phyloP scores from a whole-genome alignment of 2,329 filamentous ascomycete genomes.

The Penicillium sp. region DNA sequence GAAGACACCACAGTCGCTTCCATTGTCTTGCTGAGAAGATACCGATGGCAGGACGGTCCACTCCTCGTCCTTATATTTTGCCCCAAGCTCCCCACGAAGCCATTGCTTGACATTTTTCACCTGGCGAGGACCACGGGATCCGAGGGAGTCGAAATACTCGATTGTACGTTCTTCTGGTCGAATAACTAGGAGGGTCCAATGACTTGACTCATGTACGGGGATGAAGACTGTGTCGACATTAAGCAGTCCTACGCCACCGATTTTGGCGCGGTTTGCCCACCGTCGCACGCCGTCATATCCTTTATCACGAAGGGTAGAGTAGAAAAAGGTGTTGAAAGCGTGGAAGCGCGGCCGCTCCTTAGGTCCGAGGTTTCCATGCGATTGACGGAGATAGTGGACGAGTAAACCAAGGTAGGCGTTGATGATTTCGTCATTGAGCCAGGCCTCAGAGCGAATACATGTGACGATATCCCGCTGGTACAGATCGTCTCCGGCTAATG shows the following conservation, averaged over 20 bases:
- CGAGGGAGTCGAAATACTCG: conserved; percentile 50
- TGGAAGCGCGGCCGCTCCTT: conserved; percentile 41
- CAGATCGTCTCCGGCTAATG: conserved; percentile 36
- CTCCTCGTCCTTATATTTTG: conserved; percentile 42
- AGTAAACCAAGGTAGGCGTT: conserved; percentile 47
- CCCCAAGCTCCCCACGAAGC: conserved; percentile 44
- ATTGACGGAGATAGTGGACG: conserved; percentile 37
- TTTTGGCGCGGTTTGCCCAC: conserved; percentile 49
- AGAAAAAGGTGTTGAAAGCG: conserved; percentile 48
- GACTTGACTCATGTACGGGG: conserved; percentile 46
- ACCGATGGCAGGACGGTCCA: conserved; percentile 42
- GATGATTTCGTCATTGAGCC: conserved; percentile 50
- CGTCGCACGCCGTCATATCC: conserved; percentile 41
- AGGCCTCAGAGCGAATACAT: conserved; percentile 36
- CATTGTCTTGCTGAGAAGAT: conserved; percentile 48
- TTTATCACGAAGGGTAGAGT: conserved; percentile 41
- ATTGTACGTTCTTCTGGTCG: conserved; percentile 44
- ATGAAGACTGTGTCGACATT: conserved; percentile 49
- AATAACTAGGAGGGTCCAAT: conserved; percentile 51
- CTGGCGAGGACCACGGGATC: conserved; percentile 31
- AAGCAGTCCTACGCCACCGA: conserved; percentile 45
- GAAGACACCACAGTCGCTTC: conserved; percentile 52
- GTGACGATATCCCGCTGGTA: conserved; percentile 38
- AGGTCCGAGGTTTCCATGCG: conserved; percentile 33
- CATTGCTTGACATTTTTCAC: conserved; percentile 41